Evolutionary conservation across 2,329 filamentous ascomycete species (phyloP), one percentile per base, ranked within the genome.

Genomic region (Monosporascus sp.): DNA sequence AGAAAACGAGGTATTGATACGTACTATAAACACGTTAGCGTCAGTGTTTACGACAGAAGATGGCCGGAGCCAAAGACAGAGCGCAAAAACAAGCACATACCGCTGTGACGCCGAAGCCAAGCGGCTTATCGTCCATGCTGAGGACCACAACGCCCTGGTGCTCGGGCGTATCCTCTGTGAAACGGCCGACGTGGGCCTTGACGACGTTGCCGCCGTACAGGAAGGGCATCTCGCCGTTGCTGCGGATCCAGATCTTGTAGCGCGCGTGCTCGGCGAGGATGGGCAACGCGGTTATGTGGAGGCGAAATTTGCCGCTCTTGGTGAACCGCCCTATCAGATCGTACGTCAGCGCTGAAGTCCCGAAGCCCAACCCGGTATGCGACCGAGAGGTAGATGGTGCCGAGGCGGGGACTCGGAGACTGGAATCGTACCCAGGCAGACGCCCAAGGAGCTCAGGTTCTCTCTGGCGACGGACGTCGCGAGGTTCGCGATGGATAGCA

Each of bases 221-320:
- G 71, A 96, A 97, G 1, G 94, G 93, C 91, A 97, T 96, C 67
- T 95, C 92, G 61, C 94, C 94, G 73, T 97, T 97, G 55, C 86
- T 82, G 74, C 95, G 95, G 62, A 99, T 87, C 91, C 92, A 97
- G 63, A 97, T 86, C 83, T 97, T 97, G 76, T 96, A 96, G 55
- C 94, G 81, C 45, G 93, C 93, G 71, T 97, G 91, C 57, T 90
- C 87, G 51, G 91, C 88, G 62, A 97, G 88, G 58, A 96, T 82
- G 60, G 89, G 88, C 54, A 99, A 67, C 5, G 81, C 89, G 1
- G 93, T 97, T 68, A 97, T 89, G 75, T 97, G 92, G 52, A 99
- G 79, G 51, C 93, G 80, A 77, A 99, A 97, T 72, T 97, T 97
- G 58, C 91, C 91, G 5, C 91, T 89, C 78, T 97, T 97, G 57